phyloP scores from a whole-genome alignment of 148 eudicot species.

The Silene uniflora region DNA sequence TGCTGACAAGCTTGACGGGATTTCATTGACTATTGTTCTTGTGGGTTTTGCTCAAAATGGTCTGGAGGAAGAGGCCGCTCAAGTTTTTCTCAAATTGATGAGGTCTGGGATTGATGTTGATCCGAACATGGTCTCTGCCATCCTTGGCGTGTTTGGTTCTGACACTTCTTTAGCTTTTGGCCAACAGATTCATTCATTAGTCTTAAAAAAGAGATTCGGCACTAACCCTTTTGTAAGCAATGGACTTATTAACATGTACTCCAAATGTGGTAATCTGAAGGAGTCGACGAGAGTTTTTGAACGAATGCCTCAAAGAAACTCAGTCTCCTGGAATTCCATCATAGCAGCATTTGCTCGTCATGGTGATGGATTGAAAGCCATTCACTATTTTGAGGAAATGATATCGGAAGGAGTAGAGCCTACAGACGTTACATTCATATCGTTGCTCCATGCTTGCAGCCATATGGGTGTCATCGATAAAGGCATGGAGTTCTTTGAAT shows the following conservation, averaged over 20 bases:
- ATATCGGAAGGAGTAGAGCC: conserved; percentile 47
- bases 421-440: conserved; percentile 74
- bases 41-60: conserved; percentile 82
- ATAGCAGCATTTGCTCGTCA: conserved; percentile 93
- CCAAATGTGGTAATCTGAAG: conserved; percentile 72
- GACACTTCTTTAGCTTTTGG: conserved; percentile 67
- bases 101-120: conserved; percentile 54
- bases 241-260: conserved; percentile 89
- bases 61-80: conserved; percentile 65
- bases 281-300: conserved; percentile 52
- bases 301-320: conserved; percentile 52
- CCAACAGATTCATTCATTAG: conserved; percentile 60
- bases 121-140: conserved; percentile 68
- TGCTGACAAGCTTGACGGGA: conserved; percentile 56
- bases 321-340: conserved; percentile 79
- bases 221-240: conserved; percentile 59
- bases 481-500: conserved; percentile 70
- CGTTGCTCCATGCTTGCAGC: conserved; percentile 87
- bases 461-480: conserved; percentile 73
- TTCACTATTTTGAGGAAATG: conserved; percentile 63
- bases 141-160: conserved; percentile 71
- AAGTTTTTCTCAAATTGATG: conserved; percentile 56
- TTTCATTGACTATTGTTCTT: conserved; percentile 71
- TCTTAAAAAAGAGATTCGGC: conserved; percentile 48
- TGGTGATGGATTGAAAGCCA: conserved; percentile 66